Conservation (phyloP, 2,329 filamentous ascomycete genomes). For the Seiridium unicorne region DNA sequence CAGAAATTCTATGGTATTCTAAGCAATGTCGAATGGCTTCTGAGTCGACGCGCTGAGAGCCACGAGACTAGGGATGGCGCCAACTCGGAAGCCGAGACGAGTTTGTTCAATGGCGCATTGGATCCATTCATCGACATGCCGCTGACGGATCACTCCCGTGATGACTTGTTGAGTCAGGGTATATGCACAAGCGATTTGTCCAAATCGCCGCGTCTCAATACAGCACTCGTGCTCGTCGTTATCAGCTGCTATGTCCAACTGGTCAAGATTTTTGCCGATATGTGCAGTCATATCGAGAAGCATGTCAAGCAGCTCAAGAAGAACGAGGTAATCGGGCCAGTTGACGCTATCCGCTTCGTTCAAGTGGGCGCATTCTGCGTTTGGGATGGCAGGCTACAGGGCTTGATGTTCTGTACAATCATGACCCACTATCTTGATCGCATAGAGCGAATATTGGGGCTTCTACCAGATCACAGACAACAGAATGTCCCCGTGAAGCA, state of each 20-base stretch:
- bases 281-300: conserved; percentile 13
- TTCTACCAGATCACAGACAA: conserved; percentile 9
- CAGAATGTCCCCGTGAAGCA: background rate
- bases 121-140: background rate
- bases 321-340: no score
- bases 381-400: conserved; percentile 14
- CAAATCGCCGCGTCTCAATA: no score
- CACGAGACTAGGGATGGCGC: background rate
- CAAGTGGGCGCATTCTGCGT: conserved; percentile 17
- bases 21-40: background rate
- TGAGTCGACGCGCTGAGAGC: background rate
- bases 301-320: conserved; percentile 2
- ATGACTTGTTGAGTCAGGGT: background rate
- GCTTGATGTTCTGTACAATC: conserved; percentile 16
- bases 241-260: conserved; percentile 19
- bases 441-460: conserved; percentile 15
- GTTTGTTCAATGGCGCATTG: background rate
- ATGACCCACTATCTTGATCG: conserved; percentile 16
- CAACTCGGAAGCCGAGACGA: background rate
- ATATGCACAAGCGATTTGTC: no score
- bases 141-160: background rate
- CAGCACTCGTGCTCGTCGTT: conserved; percentile 13
- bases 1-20: background rate
- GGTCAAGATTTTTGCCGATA: conserved; percentile 14
- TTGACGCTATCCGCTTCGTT: conserved; percentile 4